A percentile compares a stretch with the other conserved stretches of the same genome.
phyloP scores from a whole-genome alignment of 768 basidiomycete genomes.

The Leucogyrophana mollusca region DNA sequence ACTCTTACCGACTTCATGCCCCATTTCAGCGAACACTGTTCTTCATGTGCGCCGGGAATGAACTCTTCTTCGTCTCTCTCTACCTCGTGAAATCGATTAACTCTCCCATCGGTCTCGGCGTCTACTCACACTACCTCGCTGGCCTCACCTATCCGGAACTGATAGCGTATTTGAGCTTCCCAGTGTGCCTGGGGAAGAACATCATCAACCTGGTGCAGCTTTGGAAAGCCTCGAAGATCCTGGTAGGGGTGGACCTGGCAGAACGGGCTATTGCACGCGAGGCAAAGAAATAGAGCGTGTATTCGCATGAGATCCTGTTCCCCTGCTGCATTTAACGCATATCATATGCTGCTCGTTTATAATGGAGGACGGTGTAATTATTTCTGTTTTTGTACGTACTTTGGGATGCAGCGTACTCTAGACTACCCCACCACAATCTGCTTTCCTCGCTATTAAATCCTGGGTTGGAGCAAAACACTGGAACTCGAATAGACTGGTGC shows the following conservation, averaged over 20 bases:
- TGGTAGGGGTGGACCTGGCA: conserved; percentile 90
- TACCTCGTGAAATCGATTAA: conserved; percentile 89
- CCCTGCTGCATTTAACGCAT: conserved; percentile 5
- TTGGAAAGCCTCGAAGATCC: conserved; percentile 95
- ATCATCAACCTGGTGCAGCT: conserved; percentile 94
- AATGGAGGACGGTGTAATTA: conserved; percentile 9
- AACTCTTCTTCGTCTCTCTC: conserved; percentile 91
- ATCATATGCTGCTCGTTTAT: conserved; percentile 8
- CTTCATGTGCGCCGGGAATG: conserved; percentile 91
- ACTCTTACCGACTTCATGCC: neutral
- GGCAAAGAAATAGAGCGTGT: conserved; percentile 24
- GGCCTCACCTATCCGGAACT: conserved; percentile 74
- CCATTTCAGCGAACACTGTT: conserved; percentile 74
- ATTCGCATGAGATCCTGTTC: conserved; percentile 2
- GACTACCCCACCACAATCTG: neutral
- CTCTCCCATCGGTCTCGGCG: conserved; percentile 58
- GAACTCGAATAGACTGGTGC: too few species aligned
- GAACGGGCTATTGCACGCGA: conserved; percentile 71
- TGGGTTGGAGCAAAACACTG: too few species aligned
- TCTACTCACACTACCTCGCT: conserved; percentile 22
- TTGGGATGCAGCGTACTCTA: neutral
- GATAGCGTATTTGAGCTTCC: conserved; percentile 60
- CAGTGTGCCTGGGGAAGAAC: conserved; percentile 81
- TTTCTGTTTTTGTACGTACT: conserved; percentile 6
- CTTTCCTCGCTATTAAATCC: neutral